A percentile compares a stretch with the other conserved stretches of the same genome.
phyloP scores from a whole-genome alignment of 257 asterid species.

The Solanum virginianum region DNA sequence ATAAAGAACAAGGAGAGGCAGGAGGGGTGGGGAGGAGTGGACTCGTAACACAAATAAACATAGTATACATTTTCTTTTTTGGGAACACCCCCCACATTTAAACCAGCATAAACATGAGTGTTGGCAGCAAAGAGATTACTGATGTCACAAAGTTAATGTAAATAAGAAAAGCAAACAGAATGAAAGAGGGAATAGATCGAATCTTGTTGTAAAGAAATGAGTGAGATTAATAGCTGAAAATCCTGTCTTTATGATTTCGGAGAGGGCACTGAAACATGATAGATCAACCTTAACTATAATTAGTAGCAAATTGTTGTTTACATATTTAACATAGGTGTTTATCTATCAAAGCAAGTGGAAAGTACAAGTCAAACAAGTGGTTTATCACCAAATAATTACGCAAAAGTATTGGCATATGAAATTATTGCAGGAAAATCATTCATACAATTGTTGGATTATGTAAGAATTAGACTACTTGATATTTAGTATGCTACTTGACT shows the following conservation, averaged over 20 bases:
- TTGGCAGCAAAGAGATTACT: neutral
- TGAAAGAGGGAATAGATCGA: constrained; percentile 21
- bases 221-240: constrained; percentile 85
- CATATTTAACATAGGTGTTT: neutral
- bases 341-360: neutral
- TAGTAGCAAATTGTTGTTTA: neutral
- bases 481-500: neutral
- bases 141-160: neutral
- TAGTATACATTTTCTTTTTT: neutral
- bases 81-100: neutral
- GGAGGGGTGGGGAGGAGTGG: neutral
- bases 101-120: neutral
- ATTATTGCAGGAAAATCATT: neutral
- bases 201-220: constrained; percentile 92
- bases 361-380: neutral
- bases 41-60: neutral
- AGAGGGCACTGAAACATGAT: constrained; percentile 52
- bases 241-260: constrained; percentile 89
- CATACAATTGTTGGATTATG: neutral
- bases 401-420: neutral
- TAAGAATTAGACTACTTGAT: neutral
- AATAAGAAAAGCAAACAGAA: neutral
- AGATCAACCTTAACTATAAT: neutral
- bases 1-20: neutral
- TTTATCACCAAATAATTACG: neutral